Evolutionary conservation across 768 basidiomycete genomes (phyloP).

Genomic region (Tephrocybe sp.): DNA sequence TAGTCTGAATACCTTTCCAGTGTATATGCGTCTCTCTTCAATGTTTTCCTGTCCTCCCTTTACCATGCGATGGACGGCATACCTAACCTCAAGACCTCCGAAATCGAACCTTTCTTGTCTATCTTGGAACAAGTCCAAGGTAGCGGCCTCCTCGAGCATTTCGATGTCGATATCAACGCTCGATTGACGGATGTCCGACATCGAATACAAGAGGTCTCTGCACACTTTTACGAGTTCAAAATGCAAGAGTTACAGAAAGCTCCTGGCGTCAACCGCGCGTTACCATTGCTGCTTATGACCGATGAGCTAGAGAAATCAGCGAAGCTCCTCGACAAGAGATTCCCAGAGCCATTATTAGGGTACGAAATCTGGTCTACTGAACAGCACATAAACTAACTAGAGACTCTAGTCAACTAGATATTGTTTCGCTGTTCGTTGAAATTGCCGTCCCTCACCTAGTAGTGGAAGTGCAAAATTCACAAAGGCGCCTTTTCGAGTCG

Average conservation of each 20-base stretch:
- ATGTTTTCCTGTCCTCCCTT: slow-evolving; percentile 78
- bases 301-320: slow-evolving; percentile 87
- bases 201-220: slow-evolving; percentile 56
- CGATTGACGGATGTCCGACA: slow-evolving; percentile 69
- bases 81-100: slow-evolving; percentile 69
- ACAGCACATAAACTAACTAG: slow-evolving; percentile 3
- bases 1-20: slow-evolving; percentile 69
- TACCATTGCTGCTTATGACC: slow-evolving; percentile 80
- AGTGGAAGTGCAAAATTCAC: slow-evolving; percentile 62
- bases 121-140: slow-evolving; percentile 72
- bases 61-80: slow-evolving; percentile 82
- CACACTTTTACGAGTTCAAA: slow-evolving; percentile 60
- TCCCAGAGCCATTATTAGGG: slow-evolving; percentile 81
- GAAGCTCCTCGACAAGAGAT: slow-evolving; percentile 83
- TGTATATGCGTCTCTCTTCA: slow-evolving; percentile 75
- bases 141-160: slow-evolving; percentile 68
- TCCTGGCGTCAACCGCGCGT: slow-evolving; percentile 77
- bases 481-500: slow-evolving; percentile 74
- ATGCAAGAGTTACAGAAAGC: slow-evolving; percentile 60
- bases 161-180: slow-evolving; percentile 68
- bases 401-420: slow-evolving; percentile 56
- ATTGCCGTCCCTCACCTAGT: slow-evolving; percentile 64
- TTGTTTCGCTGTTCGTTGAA: slow-evolving; percentile 74
- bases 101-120: slow-evolving; percentile 59
- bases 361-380: slow-evolving; percentile 29